Evolutionary conservation across 129 eudicot species (phyloP).

Genomic region (Pulicaria dysenterica): DNA sequence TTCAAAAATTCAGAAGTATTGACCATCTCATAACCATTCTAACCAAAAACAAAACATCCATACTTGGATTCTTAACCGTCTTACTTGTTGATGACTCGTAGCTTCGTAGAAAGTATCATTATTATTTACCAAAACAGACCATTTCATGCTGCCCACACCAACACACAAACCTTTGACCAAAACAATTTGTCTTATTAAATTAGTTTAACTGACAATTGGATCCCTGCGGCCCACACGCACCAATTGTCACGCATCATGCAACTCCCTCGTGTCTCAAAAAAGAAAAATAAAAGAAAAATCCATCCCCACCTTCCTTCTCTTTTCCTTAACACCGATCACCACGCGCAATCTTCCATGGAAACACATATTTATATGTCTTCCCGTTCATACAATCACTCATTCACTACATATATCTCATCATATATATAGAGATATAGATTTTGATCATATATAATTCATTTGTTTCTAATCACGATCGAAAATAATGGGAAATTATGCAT

Average conservation of each 20-base stretch:
- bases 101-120: neutral
- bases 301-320: slow-evolving; percentile 28
- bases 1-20: too few relatives aligned
- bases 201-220: slow-evolving; percentile 4
- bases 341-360: slow-evolving; percentile 16
- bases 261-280: slow-evolving; percentile 18
- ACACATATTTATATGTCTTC: neutral
- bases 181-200: neutral
- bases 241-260: slow-evolving; percentile 28
- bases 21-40: too few relatives aligned
- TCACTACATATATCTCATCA: slow-evolving; percentile 5
- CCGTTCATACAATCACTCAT: neutral
- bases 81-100: too few relatives aligned
- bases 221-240: slow-evolving; percentile 38
- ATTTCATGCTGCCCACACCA: slow-evolving; percentile 24
- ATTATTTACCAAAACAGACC: slow-evolving; percentile 8
- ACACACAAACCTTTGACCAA: slow-evolving; percentile 31
- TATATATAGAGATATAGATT: neutral
- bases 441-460: neutral
- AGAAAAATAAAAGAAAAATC: neutral
- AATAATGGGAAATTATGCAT: slow-evolving; percentile 70
- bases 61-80: too few relatives aligned
- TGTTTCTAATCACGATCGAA: neutral
- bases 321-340: slow-evolving; percentile 28
- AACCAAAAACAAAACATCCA: too few relatives aligned